phyloP scores from a whole-genome alignment of 768 basidiomycete species.

The Mrakia hoshinonis region DNA sequence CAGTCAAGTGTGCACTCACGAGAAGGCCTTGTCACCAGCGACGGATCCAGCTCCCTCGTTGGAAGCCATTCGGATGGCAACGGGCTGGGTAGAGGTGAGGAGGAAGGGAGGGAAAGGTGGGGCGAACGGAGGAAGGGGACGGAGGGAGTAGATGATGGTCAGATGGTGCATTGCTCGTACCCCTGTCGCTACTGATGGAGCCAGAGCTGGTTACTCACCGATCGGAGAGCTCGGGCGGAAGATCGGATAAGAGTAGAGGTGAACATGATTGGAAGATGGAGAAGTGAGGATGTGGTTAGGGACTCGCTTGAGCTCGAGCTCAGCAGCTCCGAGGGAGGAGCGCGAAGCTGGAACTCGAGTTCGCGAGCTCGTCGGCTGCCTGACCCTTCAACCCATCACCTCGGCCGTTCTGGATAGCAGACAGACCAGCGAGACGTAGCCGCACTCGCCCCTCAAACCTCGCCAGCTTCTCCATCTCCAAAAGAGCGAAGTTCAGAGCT shows the following conservation, averaged over 20 bases:
- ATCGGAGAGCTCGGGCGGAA: neutral
- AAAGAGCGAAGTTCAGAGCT: too few species aligned
- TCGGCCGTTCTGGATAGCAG: neutral
- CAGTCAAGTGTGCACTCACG: neutral
- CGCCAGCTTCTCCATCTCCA: neutral
- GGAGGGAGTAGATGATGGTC: neutral
- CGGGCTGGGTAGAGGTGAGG: neutral
- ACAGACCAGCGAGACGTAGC: neutral
- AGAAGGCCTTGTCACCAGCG: neutral
- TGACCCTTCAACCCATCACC: neutral
- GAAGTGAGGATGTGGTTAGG: neutral
- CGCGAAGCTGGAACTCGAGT: neutral
- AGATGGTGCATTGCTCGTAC: neutral
- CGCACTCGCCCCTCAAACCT: neutral
- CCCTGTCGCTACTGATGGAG: neutral
- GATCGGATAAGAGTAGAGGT: slow-evolving; percentile 3
- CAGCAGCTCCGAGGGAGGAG: neutral
- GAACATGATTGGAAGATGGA: neutral
- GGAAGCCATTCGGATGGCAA: neutral
- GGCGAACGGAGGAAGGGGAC: too few species aligned
- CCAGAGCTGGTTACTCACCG: neutral
- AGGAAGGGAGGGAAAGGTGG: neutral
- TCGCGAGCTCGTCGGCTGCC: neutral
- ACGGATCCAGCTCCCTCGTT: neutral
- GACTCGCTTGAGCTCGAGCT: too few species aligned